Conservation (phyloP, 2,329 filamentous ascomycete genomes). For the Aspergillus tanneri region DNA sequence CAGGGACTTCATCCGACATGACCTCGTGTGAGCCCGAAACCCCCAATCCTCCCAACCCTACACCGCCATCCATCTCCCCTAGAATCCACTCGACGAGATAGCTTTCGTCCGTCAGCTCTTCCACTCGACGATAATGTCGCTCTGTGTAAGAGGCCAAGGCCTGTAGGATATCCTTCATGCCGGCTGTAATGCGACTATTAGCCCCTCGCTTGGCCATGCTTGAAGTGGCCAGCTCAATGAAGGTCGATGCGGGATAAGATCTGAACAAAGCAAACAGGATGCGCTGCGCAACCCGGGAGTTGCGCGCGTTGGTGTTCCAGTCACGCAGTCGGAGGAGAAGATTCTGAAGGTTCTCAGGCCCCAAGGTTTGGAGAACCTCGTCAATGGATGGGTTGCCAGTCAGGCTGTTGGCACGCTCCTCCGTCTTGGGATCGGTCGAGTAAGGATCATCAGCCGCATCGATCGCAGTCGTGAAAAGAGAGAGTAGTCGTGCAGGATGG, state of each 20-base stretch:
- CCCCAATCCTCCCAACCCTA: slow-evolving; percentile 39
- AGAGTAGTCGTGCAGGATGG: slow-evolving; percentile 82
- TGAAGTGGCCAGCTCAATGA: slow-evolving; percentile 64
- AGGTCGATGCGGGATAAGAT: slow-evolving; percentile 74
- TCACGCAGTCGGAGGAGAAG: slow-evolving; percentile 81
- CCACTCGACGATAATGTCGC: slow-evolving; percentile 83
- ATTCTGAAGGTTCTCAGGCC: slow-evolving; percentile 80
- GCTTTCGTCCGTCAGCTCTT: slow-evolving; percentile 90
- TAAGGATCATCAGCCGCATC: slow-evolving; percentile 64
- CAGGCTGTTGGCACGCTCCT: slow-evolving; percentile 35
- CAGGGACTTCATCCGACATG: slow-evolving; percentile 22
- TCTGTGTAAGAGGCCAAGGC: slow-evolving; percentile 90
- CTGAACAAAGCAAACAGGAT: slow-evolving; percentile 77
- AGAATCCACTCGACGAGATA: slow-evolving; percentile 92
- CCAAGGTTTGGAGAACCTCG: slow-evolving; percentile 73
- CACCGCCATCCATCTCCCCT: slow-evolving; percentile 80
- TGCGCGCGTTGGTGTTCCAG: slow-evolving; percentile 96
- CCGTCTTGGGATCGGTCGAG: slow-evolving; percentile 33
- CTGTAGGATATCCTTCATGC: slow-evolving; percentile 78
- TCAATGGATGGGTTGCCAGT: slow-evolving; percentile 64
- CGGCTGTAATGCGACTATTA: slow-evolving; percentile 50
- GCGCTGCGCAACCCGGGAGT: slow-evolving; percentile 78
- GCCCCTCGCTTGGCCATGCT: slow-evolving; percentile 30
- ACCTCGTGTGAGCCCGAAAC: slow-evolving; percentile 21
- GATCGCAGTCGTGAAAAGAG: slow-evolving; percentile 78